phyloP scores from a whole-genome alignment of 192 early-diverging fungal species.

The Chytriomyces sp. region DNA sequence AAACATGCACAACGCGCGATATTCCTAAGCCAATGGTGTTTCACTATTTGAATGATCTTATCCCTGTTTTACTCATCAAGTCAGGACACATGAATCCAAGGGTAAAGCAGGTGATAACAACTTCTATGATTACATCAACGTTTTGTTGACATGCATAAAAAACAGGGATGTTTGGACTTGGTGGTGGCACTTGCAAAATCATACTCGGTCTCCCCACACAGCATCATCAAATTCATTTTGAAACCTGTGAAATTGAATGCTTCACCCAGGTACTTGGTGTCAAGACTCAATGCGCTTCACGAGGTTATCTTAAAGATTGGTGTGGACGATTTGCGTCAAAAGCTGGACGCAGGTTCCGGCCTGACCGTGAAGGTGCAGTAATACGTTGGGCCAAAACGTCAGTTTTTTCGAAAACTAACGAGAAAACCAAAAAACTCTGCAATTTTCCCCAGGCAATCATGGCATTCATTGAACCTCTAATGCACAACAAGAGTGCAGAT shows the following conservation, averaged over 20 bases:
- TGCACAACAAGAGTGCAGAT: constrained; percentile 65
- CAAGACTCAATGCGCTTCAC: constrained; percentile 59
- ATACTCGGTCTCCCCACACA: constrained; percentile 53
- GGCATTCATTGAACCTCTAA: constrained; percentile 57
- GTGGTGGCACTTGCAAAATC: constrained; percentile 58
- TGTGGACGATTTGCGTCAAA: constrained; percentile 38
- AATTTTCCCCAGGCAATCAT: constrained; percentile 54
- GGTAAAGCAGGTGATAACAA: constrained; percentile 47
- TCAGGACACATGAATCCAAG: constrained; percentile 64
- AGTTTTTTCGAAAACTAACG: too few relatives aligned
- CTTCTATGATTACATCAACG: background rate
- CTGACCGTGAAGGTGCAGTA: constrained; percentile 54
- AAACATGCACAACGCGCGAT: constrained; percentile 54
- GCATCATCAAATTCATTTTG: constrained; percentile 59
- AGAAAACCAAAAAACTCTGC: too few relatives aligned
- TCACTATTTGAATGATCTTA: constrained; percentile 53
- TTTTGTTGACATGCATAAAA: background rate
- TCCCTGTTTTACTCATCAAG: constrained; percentile 58
- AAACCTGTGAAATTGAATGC: constrained; percentile 52
- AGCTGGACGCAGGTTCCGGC: constrained; percentile 33
- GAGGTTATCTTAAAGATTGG: constrained; percentile 54
- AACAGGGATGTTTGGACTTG: constrained; percentile 46
- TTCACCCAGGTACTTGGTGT: constrained; percentile 56
- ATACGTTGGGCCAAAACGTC: too few relatives aligned
- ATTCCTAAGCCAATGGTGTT: constrained; percentile 51